Evolutionary conservation across 106 monocot genomes (phyloP).

Genomic region (Dendrobium catenatum): DNA sequence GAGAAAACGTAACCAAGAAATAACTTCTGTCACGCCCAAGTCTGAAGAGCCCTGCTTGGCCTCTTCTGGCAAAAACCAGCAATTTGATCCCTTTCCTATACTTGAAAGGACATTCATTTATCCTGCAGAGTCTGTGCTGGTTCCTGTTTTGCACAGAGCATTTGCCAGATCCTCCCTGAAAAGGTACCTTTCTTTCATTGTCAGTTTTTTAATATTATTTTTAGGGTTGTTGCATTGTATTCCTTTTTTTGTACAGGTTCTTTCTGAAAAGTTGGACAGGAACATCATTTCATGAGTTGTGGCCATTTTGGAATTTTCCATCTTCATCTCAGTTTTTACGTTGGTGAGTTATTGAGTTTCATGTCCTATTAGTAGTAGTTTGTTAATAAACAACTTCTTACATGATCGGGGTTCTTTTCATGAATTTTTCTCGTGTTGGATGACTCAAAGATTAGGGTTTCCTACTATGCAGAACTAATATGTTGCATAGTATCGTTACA

Average conservation of each 20-base stretch:
- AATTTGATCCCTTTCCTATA: slow-evolving; percentile 29
- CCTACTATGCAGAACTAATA: not conserved
- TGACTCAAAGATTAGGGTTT: not conserved
- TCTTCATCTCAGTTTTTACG: slow-evolving; percentile 32
- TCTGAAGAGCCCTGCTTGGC: slow-evolving; percentile 17
- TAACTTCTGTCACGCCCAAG: slow-evolving; percentile 12
- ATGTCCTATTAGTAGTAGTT: not conserved
- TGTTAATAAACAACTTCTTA: not conserved
- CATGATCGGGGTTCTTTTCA: not conserved
- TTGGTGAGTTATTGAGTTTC: slow-evolving; percentile 40
- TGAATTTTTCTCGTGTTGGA: not conserved
- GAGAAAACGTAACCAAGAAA: slow-evolving; percentile 3
- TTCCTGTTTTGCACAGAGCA: slow-evolving; percentile 66
- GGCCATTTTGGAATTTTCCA: slow-evolving; percentile 58
- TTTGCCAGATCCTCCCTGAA: slow-evolving; percentile 68
- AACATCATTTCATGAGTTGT: slow-evolving; percentile 36
- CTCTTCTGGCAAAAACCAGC: slow-evolving; percentile 27
- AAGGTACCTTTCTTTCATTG: slow-evolving; percentile 41
- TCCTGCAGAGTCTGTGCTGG: slow-evolving; percentile 60
- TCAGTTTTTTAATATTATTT: not conserved
- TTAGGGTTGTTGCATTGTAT: not conserved
- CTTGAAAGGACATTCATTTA: slow-evolving; percentile 84
- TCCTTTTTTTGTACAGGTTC: slow-evolving; percentile 30
- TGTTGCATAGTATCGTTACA: not conserved
- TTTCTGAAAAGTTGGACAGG: slow-evolving; percentile 22